phyloP scores from a whole-genome alignment of 2,329 filamentous ascomycete species.

The Fulvia fulva region DNA sequence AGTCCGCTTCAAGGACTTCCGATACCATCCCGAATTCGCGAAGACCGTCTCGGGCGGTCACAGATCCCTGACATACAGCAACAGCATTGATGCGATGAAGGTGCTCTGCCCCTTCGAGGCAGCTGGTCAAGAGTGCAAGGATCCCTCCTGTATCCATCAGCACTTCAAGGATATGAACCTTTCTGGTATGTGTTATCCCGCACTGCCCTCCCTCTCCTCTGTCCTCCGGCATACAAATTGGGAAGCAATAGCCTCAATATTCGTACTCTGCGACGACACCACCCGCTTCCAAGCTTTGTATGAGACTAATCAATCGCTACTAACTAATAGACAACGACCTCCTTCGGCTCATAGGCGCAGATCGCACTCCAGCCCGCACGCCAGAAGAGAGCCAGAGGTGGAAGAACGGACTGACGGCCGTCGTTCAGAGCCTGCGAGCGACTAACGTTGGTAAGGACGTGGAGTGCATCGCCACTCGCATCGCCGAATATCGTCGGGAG shows the following conservation, averaged over 20 bases:
- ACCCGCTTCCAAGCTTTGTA: not conserved
- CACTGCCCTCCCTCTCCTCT: not conserved
- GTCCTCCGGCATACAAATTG: too few species aligned
- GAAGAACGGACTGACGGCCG: constrained; percentile 57
- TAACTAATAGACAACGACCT: constrained; percentile 33
- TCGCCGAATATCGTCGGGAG: constrained; percentile 62
- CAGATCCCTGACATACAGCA: constrained; percentile 88
- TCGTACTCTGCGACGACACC: too few species aligned
- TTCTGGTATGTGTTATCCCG: constrained; percentile 17
- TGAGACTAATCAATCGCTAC: constrained; percentile 11
- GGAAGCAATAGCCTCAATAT: too few species aligned
- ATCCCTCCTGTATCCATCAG: constrained; percentile 68
- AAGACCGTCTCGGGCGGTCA: constrained; percentile 69
- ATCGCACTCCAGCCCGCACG: constrained; percentile 22
- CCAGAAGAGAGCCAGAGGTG: constrained; percentile 41
- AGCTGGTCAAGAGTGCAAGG: constrained; percentile 67
- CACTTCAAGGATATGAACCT: constrained; percentile 64
- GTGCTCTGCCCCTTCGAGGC: constrained; percentile 75
- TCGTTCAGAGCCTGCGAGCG: constrained; percentile 58
- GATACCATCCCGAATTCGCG: constrained; percentile 77
- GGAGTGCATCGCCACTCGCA: constrained; percentile 61
- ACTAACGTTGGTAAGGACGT: constrained; percentile 60
- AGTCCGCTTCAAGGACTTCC: constrained; percentile 77
- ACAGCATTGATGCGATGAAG: constrained; percentile 73
- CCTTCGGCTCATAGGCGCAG: constrained; percentile 28